Base-by-base conservation (phyloP, 1,284 basidiomycete species). In the Tausonia pullulans region DNA sequence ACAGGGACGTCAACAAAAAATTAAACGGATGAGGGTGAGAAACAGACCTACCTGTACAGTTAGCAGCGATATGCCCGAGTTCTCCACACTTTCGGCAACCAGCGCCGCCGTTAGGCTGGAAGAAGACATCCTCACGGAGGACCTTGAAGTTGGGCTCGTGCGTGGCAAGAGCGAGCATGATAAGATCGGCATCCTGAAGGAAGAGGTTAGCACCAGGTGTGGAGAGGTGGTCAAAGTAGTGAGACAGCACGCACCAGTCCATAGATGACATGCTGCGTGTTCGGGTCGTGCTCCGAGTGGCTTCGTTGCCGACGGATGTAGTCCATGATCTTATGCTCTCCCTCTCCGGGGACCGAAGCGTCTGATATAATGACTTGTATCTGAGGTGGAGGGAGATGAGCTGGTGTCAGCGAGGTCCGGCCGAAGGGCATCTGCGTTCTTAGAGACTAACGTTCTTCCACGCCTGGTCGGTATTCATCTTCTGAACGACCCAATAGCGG, bases 321-420 rank as follows among this genome's bases (percentile, higher is more conserved):
- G 74, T 98, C 96, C 91, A 99, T 98, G 70, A 99, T 98, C 80
- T 99, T 99, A 79, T 99, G 96, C 76, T 99, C 96, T 73, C 96
- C 96, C 78, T 99, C 96, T 69, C 95, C 95, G 1, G 95, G 95
- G 9, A 98, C 96, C 64, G 88, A 87, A 2, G 95, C 91, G 71
- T 98, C 96, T 2, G 96, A 98, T 67, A 99, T 91, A 69, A 98
- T 87, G 68, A 99, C 89, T 80, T 98, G 86, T 52, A 97, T 81
- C 88, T 92, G 69, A 4, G 64, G 27, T 69, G 55, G 27, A 61
- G 44, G 40, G 49, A 52, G 53, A 16, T 27, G 14, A 70, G 66
- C 41, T 39, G 27, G 14, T 56, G 27, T 39, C n/a, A 39, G 50
- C 13, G 10, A 9, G 2, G 3, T 11, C 1, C 3, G 39, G 3